Conservation (phyloP, 169 alveolate genomes). For the Neospora caninum region DNA sequence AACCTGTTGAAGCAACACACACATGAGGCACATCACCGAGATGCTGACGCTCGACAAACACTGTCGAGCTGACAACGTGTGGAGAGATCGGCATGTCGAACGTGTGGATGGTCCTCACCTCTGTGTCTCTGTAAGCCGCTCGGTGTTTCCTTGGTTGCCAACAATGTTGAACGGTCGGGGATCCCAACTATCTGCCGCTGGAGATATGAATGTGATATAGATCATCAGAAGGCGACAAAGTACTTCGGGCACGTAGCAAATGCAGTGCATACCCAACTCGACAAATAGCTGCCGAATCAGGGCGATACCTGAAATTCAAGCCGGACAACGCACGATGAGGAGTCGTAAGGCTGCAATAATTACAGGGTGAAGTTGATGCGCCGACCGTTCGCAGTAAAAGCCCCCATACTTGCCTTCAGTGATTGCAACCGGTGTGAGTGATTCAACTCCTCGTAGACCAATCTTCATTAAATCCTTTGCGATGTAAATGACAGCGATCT, state of each 20-base stretch:
- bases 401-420: neutral
- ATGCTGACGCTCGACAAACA: too few relatives aligned
- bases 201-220: neutral
- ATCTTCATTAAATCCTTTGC: neutral
- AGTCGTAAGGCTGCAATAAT: neutral
- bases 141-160: neutral
- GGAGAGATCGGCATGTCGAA: too few relatives aligned
- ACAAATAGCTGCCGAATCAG: neutral
- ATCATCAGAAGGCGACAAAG: constrained; percentile 20
- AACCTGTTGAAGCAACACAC: neutral
- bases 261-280: neutral
- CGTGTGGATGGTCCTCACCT: neutral
- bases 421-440: neutral
- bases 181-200: neutral
- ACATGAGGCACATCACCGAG: too few relatives aligned
- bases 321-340: neutral
- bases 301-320: neutral
- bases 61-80: too few relatives aligned
- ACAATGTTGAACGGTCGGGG: neutral
- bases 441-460: neutral
- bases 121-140: neutral
- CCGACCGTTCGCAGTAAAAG: neutral
- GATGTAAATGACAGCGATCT: neutral
- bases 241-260: neutral
- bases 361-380: neutral